phyloP scores from a whole-genome alignment of 768 basidiomycete species.

The Calocybe cyanea region DNA sequence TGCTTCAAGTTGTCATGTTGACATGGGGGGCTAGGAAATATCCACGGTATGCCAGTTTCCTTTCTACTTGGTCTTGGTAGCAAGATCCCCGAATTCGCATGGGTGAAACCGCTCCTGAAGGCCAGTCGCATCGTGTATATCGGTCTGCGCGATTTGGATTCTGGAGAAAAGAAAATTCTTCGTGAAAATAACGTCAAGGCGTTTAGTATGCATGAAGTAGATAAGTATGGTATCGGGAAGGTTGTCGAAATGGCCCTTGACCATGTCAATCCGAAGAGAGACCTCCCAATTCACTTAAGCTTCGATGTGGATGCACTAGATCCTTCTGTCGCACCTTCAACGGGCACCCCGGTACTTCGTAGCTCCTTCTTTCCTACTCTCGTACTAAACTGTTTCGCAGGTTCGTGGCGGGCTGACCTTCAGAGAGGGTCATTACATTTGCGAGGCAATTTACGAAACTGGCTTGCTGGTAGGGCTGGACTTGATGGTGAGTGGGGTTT shows the following conservation, averaged over 20 bases:
- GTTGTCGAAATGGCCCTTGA: slow-evolving; percentile 97
- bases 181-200: slow-evolving; percentile 77
- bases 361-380: neutral
- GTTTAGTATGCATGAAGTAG: slow-evolving; percentile 91
- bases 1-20: neutral
- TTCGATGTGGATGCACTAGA: slow-evolving; percentile 97
- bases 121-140: slow-evolving; percentile 90
- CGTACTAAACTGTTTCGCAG: slow-evolving; percentile 27
- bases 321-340: slow-evolving; percentile 93
- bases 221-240: slow-evolving; percentile 87
- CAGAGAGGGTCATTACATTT: slow-evolving; percentile 98
- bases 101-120: slow-evolving; percentile 60
- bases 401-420: slow-evolving; percentile 95
- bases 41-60: slow-evolving; percentile 97
- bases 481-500: slow-evolving; percentile 69
- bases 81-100: slow-evolving; percentile 41
- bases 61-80: slow-evolving; percentile 72
- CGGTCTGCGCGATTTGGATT: slow-evolving; percentile 90
- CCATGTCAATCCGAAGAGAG: slow-evolving; percentile 82
- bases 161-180: slow-evolving; percentile 83
- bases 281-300: slow-evolving; percentile 87
- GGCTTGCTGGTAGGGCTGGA: slow-evolving; percentile 90
- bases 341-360: slow-evolving; percentile 76
- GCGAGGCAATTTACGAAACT: slow-evolving; percentile 89
- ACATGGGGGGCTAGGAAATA: slow-evolving; percentile 58